Evolutionary conservation across 768 basidiomycete genomes (phyloP).

Genomic region (Strobilomyces dryophilus): DNA sequence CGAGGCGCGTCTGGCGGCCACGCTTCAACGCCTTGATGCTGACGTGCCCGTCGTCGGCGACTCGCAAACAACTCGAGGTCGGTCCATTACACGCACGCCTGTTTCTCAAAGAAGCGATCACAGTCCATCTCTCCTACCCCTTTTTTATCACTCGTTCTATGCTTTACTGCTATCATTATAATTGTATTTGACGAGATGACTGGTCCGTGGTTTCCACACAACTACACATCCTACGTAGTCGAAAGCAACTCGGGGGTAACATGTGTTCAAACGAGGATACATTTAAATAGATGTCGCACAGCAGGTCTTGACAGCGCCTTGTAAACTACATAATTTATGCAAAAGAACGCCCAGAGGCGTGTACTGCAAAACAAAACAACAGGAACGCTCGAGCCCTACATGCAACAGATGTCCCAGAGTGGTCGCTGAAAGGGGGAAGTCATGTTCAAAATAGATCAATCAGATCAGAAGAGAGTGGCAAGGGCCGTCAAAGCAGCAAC

Average conservation of each 20-base stretch:
- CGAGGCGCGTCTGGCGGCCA: too few species aligned
- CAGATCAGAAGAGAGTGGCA: constrained; percentile 22
- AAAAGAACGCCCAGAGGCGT: too few species aligned
- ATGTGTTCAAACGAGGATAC: constrained; percentile 50
- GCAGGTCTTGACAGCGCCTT: not conserved
- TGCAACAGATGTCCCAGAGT: not conserved
- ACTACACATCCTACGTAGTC: constrained; percentile 97
- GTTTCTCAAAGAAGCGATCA: too few species aligned
- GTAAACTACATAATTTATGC: not conserved
- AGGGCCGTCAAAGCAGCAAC: constrained; percentile 35
- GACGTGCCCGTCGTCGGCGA: too few species aligned
- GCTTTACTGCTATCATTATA: too few species aligned
- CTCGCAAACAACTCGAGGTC: too few species aligned
- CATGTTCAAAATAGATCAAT: not conserved
- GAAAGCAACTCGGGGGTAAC: constrained; percentile 93
- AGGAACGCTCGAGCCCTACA: not conserved
- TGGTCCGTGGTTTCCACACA: too few species aligned
- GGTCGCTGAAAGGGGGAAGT: not conserved
- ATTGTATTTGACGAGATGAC: too few species aligned
- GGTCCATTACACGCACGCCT: too few species aligned
- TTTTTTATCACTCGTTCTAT: too few species aligned
- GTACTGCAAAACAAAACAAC: not conserved
- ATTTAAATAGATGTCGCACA: constrained; percentile 7
- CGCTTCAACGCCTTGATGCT: too few species aligned
- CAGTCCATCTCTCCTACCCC: too few species aligned